Evolutionary conservation across 83 land plant species (phyloP).

Genomic region (Picea engelmannii): DNA sequence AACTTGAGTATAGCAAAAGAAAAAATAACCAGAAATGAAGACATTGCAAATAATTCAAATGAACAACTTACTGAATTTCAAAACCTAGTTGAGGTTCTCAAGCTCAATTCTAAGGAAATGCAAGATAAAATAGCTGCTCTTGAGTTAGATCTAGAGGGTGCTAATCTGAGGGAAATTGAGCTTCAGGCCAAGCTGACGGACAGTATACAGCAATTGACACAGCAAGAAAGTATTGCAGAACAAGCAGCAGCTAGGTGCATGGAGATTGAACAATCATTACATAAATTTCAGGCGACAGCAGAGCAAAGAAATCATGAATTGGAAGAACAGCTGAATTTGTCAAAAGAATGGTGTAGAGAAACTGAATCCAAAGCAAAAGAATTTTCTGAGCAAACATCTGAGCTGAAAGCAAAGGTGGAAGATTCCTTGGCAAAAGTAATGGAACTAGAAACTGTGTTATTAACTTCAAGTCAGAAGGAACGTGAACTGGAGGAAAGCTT

Average conservation of each 20-base stretch:
- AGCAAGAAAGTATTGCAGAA: not conserved
- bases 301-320: not conserved
- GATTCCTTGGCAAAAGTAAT: slow-evolving; percentile 17
- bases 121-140: slow-evolving; percentile 39
- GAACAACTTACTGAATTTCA: slow-evolving; percentile 29
- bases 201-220: not conserved
- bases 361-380: slow-evolving; percentile 11
- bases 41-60: not conserved
- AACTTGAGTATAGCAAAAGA: not conserved
- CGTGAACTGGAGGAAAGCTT: slow-evolving; percentile 16
- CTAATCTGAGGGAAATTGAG: slow-evolving; percentile 40
- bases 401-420: slow-evolving; percentile 1
- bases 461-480: slow-evolving; percentile 15
- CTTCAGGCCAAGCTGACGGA: slow-evolving; percentile 28
- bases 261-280: slow-evolving; percentile 18
- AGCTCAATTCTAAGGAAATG: slow-evolving; percentile 29
- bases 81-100: slow-evolving; percentile 29
- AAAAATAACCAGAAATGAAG: not conserved
- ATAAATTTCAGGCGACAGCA: too few relatives aligned
- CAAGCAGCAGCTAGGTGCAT: not conserved
- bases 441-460: slow-evolving; percentile 8
- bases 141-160: slow-evolving; percentile 41
- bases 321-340: not conserved
- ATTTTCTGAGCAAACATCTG: slow-evolving; percentile 3
- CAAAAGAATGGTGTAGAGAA: slow-evolving; percentile 11